Percentiles rank a stretch among this genome's conserved stretches.
Conservation (phyloP, 1,284 basidiomycete genomes). For the Mycena sp. region DNA sequence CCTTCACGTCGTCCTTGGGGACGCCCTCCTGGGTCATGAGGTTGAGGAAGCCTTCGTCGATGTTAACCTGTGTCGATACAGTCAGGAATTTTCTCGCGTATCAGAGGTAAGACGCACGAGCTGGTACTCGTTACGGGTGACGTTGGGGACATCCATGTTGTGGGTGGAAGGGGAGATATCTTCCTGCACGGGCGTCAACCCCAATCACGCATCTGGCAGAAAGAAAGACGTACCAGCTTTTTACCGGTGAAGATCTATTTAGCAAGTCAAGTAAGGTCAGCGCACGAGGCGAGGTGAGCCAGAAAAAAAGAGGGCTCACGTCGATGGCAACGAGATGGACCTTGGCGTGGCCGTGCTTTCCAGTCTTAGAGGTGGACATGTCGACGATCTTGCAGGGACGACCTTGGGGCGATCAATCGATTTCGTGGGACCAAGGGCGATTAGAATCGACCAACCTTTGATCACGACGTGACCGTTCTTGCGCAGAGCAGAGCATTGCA, state of each 20-base stretch:
- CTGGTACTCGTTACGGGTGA: constrained; percentile 90
- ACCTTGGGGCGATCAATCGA: constrained; percentile 53
- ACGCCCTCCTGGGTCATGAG: constrained; percentile 89
- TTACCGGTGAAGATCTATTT: constrained; percentile 93
- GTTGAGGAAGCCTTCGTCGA: constrained; percentile 94
- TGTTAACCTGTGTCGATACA: constrained; percentile 70
- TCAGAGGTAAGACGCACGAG: constrained; percentile 65
- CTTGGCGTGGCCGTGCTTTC: constrained; percentile 99
- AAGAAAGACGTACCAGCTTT: constrained; percentile 74
- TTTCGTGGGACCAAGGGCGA: constrained; percentile 25
- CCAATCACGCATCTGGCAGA: not conserved
- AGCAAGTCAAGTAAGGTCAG: constrained; percentile 15
- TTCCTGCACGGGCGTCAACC: constrained; percentile 67
- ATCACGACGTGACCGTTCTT: constrained; percentile 98
- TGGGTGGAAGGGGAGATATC: constrained; percentile 99
- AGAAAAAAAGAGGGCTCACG: constrained; percentile 60
- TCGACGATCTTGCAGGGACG: constrained; percentile 99
- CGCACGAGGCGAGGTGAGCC: not conserved
- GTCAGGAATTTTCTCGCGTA: not conserved
- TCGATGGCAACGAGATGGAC: constrained; percentile 98
- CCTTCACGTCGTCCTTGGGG: constrained; percentile 94
- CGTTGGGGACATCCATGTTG: constrained; percentile 99
- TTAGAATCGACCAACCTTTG: constrained; percentile 68
- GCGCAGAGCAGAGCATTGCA: constrained; percentile 98
- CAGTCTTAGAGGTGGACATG: constrained; percentile 99